Evolutionary conservation across 805 yeast genomes (phyloP).

Genomic region (Saccharomycopsis selenospora): DNA sequence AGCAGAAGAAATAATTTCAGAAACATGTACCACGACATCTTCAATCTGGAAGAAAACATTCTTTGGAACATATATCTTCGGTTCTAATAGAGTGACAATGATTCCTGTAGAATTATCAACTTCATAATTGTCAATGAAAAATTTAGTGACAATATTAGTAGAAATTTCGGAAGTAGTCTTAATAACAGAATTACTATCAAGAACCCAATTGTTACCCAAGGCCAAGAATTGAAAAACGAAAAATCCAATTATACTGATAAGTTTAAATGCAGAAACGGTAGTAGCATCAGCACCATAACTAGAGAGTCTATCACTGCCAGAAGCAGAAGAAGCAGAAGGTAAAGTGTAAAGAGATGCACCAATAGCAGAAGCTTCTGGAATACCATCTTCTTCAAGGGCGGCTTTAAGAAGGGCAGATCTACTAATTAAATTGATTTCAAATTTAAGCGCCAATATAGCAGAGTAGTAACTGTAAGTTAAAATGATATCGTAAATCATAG

Average conservation of each 20-base stretch:
- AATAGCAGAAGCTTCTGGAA: constrained; percentile 65
- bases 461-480: constrained; percentile 75
- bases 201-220: constrained; percentile 55
- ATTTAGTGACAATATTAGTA: constrained; percentile 21
- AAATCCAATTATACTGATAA: constrained; percentile 52
- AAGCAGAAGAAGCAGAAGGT: constrained; percentile 22
- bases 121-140: constrained; percentile 38
- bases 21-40: constrained; percentile 45
- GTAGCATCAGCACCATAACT: constrained; percentile 25
- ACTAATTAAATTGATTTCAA: constrained; percentile 82
- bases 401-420: constrained; percentile 69
- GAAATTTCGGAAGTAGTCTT: background rate
- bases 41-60: constrained; percentile 52
- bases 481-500: constrained; percentile 62
- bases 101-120: constrained; percentile 41
- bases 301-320: constrained; percentile 19
- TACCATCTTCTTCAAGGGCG: constrained; percentile 89
- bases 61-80: constrained; percentile 51
- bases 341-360: constrained; percentile 41
- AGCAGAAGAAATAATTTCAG: constrained; percentile 54
- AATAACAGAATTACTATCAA: background rate
- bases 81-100: constrained; percentile 50
- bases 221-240: constrained; percentile 60
- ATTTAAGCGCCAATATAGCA: constrained; percentile 77
- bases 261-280: constrained; percentile 47